phyloP scores from a whole-genome alignment of 495 filamentous ascomycete species.

The Podospora bellae-mahoneyi region DNA sequence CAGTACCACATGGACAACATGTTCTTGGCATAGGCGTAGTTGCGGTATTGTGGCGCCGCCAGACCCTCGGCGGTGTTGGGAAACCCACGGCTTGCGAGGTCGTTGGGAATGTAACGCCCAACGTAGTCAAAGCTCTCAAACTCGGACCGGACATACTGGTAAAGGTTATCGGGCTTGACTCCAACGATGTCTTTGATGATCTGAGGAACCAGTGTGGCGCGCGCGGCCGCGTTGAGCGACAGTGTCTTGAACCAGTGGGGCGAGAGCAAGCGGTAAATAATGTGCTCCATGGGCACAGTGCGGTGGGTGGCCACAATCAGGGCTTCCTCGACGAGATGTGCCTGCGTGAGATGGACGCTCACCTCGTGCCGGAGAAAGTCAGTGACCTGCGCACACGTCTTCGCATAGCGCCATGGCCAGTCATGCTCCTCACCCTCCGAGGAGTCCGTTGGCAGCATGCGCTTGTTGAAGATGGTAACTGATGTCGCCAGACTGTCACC shows the following conservation, averaged over 20 bases:
- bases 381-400: constrained; percentile 47
- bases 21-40: constrained; percentile 48
- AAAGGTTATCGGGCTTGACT: constrained; percentile 27
- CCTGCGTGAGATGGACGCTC: constrained; percentile 42
- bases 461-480: constrained; percentile 47
- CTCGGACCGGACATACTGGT: constrained; percentile 31
- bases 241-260: constrained; percentile 53
- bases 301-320: constrained; percentile 47
- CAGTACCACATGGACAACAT: constrained; percentile 40
- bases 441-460: constrained; percentile 30
- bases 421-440: constrained; percentile 38
- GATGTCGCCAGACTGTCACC: constrained; percentile 38
- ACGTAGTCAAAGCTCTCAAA: constrained; percentile 43
- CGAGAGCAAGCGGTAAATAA: constrained; percentile 39
- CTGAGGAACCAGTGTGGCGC: constrained; percentile 42
- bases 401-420: constrained; percentile 53
- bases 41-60: constrained; percentile 38
- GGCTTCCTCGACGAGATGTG: constrained; percentile 48
- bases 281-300: constrained; percentile 38
- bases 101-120: constrained; percentile 45
- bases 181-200: constrained; percentile 43
- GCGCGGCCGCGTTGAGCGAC: constrained; percentile 47
- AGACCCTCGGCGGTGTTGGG: constrained; percentile 35
- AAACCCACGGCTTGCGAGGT: constrained; percentile 45
- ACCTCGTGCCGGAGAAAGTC: constrained; percentile 53